Evolutionary conservation across 176 grass and related monocot species (phyloP).

Genomic region (Ananas comosus): DNA sequence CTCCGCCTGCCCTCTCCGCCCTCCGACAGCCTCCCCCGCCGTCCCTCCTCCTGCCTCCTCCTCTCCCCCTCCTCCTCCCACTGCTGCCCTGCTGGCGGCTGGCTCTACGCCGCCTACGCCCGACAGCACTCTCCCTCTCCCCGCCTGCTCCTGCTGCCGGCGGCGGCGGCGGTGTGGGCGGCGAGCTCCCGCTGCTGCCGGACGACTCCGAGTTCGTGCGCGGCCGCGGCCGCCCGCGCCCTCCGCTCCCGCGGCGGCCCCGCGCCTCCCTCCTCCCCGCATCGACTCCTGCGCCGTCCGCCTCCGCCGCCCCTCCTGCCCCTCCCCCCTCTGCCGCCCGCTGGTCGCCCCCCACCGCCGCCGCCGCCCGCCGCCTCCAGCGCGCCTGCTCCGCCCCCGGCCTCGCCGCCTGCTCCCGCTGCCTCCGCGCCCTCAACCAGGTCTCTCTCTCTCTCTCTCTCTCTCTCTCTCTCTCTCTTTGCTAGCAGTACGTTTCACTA

Average conservation of each 20-base stretch:
- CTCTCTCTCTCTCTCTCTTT: neutral
- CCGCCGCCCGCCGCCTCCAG: slow-evolving; percentile 36
- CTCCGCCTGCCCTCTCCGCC: slow-evolving; percentile 62
- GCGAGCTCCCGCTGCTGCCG: slow-evolving; percentile 49
- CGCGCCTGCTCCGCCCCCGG: slow-evolving; percentile 39
- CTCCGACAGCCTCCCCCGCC: slow-evolving; percentile 37
- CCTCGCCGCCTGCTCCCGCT: slow-evolving; percentile 59
- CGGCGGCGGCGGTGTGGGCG: slow-evolving; percentile 2
- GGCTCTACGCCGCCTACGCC: slow-evolving; percentile 80
- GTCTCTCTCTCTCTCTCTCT: slow-evolving; percentile 20
- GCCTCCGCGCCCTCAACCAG: slow-evolving; percentile 56
- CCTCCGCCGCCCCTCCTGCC: slow-evolving; percentile 49
- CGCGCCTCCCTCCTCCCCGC: slow-evolving; percentile 53
- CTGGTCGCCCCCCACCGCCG: slow-evolving; percentile 27
- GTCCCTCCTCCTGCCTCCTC: slow-evolving; percentile 44
- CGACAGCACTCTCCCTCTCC: slow-evolving; percentile 37
- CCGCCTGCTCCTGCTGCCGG: neutral
- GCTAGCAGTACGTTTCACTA: too few relatives aligned
- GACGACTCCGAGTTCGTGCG: slow-evolving; percentile 62
- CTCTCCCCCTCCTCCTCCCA: slow-evolving; percentile 16
- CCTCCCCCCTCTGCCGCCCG: slow-evolving; percentile 23
- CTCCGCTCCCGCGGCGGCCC: slow-evolving; percentile 33
- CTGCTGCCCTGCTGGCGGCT: slow-evolving; percentile 91
- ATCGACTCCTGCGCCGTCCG: slow-evolving; percentile 77
- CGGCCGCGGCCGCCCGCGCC: slow-evolving; percentile 50